Percentiles rank a stretch among this genome's conserved stretches.
These are phyloP conservation scores for Daldinia grandis DNA, from an alignment of 495 filamentous ascomycete genomes.

Conservation along the genomic window DNA sequence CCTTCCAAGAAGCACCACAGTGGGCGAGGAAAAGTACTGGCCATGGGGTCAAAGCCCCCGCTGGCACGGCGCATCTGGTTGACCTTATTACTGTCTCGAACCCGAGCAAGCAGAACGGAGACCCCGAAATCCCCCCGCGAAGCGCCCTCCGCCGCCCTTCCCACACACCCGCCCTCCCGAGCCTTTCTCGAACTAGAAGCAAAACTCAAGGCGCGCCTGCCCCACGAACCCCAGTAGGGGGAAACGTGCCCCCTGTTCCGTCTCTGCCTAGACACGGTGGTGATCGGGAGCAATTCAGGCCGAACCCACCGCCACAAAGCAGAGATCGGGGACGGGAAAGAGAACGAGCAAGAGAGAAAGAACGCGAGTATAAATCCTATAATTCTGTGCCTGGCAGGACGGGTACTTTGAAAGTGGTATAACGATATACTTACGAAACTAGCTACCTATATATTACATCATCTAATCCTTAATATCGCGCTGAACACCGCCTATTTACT, in stretches of 20 bases:
- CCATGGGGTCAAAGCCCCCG: slow-evolving; percentile 69
- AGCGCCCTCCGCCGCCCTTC: slow-evolving; percentile 34
- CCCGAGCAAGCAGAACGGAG: slow-evolving; percentile 7
- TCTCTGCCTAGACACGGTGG: slow-evolving; percentile 17
- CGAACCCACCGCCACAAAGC: slow-evolving; percentile 19
- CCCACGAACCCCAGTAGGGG: slow-evolving; percentile 13
- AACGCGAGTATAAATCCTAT: slow-evolving; percentile 42
- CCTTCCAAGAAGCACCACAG: slow-evolving; percentile 79
- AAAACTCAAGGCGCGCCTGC: slow-evolving; percentile 40
- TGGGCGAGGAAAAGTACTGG: slow-evolving; percentile 68
- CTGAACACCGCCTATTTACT: slow-evolving; percentile 13
- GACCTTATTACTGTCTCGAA: slow-evolving; percentile 53
- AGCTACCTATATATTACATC: neutral
- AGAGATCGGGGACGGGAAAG: slow-evolving; percentile 32
- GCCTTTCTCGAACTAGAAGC: slow-evolving; percentile 38
- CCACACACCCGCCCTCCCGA: slow-evolving; percentile 27
- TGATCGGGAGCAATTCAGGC: slow-evolving; percentile 1
- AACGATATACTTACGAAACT: slow-evolving; percentile 4
- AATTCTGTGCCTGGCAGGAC: slow-evolving; percentile 44
- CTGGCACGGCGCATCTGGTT: slow-evolving; percentile 65
- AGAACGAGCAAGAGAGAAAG: slow-evolving; percentile 30
- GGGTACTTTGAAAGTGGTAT: slow-evolving; percentile 46
- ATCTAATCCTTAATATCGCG: slow-evolving; percentile 21
- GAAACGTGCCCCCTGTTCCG: slow-evolving; percentile 35
- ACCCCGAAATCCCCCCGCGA: slow-evolving; percentile 35